A percentile compares a stretch with the other conserved stretches of the same genome.
Conservation (phyloP, 2,329 filamentous ascomycete genomes). For the Samsoniella hepiali region DNA sequence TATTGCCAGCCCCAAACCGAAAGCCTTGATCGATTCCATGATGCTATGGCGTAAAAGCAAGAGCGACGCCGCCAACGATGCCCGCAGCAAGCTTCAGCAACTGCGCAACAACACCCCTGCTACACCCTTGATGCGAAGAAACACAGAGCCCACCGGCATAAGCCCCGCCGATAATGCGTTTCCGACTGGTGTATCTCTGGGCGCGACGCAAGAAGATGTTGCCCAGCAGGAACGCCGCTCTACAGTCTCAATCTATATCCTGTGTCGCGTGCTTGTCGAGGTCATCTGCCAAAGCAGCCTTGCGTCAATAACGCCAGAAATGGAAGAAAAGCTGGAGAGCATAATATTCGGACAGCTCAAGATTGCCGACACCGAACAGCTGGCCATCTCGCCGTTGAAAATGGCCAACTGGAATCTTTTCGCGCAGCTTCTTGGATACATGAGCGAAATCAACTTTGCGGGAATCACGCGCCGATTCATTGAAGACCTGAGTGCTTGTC, state of each 20-base stretch:
- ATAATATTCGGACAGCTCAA: conserved; percentile 97
- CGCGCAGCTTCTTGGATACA: conserved; percentile 86
- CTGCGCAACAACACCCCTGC: conserved; percentile 41
- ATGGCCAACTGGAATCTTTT: conserved; percentile 96
- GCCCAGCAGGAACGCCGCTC: conserved; percentile 82
- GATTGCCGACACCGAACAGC: conserved; percentile 77
- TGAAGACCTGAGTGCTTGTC: conserved; percentile 71
- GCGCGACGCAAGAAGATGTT: conserved; percentile 65
- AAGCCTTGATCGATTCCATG: conserved; percentile 91
- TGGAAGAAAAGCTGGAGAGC: conserved; percentile 89
- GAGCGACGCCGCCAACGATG: conserved; percentile 78
- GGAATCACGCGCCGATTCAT: conserved; percentile 82
- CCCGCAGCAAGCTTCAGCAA: conserved; percentile 57
- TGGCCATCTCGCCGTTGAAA: conserved; percentile 73
- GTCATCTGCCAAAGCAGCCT: conserved; percentile 89
- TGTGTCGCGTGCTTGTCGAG: conserved; percentile 90
- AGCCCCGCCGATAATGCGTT: conserved; percentile 31
- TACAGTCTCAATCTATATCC: conserved; percentile 90
- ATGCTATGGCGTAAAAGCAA: conserved; percentile 98
- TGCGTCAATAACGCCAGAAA: conserved; percentile 77
- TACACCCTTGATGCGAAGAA: conserved; percentile 61
- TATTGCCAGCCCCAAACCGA: conserved; percentile 90
- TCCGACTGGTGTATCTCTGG: conserved; percentile 39
- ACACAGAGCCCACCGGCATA: conserved; percentile 67
- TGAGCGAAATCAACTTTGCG: conserved; percentile 89